These are phyloP conservation scores for Mortierella sp. DNA, from an alignment of 371 early-diverging fungal genomes.

Conservation along the genomic window DNA sequence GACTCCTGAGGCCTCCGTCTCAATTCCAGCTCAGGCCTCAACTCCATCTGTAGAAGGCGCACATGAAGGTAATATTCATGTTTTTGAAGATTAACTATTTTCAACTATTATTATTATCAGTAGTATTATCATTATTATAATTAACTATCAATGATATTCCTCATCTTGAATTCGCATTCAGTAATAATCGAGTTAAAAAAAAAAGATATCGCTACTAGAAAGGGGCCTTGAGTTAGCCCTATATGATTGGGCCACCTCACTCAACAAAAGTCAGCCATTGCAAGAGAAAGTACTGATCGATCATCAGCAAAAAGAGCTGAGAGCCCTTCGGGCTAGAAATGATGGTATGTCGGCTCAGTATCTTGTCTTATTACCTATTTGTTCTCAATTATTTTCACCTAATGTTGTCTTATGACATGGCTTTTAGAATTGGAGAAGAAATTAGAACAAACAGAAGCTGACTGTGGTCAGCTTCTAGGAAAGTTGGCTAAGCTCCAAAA, in stretches of 20 bases:
- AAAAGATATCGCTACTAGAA: background rate
- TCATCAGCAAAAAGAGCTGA: background rate
- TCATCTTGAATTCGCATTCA: background rate
- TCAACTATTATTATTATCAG: too few relatives aligned
- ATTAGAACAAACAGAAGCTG: background rate
- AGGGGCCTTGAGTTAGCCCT: background rate
- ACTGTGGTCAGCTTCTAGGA: background rate
- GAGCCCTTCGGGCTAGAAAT: background rate
- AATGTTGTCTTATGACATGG: background rate
- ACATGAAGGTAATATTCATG: too few relatives aligned
- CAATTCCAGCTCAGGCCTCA: too few relatives aligned
- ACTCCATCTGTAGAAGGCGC: too few relatives aligned
- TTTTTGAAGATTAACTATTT: too few relatives aligned
- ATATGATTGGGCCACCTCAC: background rate
- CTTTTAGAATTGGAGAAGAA: background rate
- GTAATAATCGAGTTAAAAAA: constrained; percentile 4
- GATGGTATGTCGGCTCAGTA: background rate
- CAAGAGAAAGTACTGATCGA: background rate
- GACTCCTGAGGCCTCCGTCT: too few relatives aligned
- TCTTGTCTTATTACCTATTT: constrained; percentile 5
- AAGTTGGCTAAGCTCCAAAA: constrained; percentile 5
- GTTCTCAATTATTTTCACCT: constrained; percentile 6
- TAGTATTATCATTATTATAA: too few relatives aligned
- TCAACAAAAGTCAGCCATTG: background rate
- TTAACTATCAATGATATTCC: too few relatives aligned